Conservation (phyloP, 176 grass and related monocot genomes). For the Juncus inflexus region DNA sequence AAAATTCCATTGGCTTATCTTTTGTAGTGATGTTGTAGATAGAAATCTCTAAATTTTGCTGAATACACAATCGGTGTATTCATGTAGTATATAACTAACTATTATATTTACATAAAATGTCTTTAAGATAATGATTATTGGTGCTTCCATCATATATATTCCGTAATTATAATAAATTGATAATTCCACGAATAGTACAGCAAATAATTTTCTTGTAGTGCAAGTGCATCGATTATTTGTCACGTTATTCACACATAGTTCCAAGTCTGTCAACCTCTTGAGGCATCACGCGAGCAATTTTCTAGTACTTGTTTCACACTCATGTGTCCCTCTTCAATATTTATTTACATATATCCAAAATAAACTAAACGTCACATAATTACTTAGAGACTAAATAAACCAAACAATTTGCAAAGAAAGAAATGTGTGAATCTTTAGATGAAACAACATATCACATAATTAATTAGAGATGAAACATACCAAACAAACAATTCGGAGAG, state of each 20-base stretch:
- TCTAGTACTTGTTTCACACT: conserved; percentile 22
- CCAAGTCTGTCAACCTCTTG: conserved; percentile 31
- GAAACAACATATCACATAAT: no score
- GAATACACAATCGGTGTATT: no score
- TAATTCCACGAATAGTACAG: conserved; percentile 11
- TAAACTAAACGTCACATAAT: no score
- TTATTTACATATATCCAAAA: background rate
- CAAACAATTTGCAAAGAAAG: no score
- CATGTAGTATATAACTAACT: no score
- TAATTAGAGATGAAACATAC: no score
- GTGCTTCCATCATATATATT: background rate
- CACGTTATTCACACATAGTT: conserved; percentile 29
- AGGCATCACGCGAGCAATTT: conserved; percentile 45
- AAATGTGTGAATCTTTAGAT: no score
- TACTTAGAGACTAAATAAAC: no score
- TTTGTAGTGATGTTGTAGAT: no score
- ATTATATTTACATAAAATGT: background rate
- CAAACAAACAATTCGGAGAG: no score
- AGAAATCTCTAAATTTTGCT: no score
- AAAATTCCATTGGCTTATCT: no score
- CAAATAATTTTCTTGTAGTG: conserved; percentile 19
- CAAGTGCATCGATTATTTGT: conserved; percentile 26
- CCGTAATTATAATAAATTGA: conserved; percentile 10
- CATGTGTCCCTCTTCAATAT: background rate
- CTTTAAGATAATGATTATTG: background rate